Percentiles rank a stretch among this genome's conserved stretches.
phyloP scores from a whole-genome alignment of 257 asterid species.

The Solanum megistacrolobum region DNA sequence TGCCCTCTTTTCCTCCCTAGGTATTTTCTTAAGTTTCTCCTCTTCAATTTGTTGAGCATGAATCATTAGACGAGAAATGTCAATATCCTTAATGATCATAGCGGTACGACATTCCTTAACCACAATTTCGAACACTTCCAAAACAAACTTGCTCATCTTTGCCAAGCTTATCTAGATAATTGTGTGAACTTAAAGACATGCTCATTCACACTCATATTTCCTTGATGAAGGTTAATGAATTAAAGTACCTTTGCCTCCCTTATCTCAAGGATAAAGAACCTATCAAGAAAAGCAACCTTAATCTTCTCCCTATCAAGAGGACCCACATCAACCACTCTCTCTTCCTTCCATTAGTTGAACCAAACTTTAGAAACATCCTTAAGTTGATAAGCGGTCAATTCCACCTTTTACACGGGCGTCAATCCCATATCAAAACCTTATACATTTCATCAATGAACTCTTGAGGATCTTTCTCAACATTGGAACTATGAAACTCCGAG shows the following conservation, averaged over 20 bases:
- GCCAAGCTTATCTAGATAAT: background rate
- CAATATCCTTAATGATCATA: no score
- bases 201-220: background rate
- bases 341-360: background rate
- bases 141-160: background rate
- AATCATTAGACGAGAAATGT: background rate
- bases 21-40: background rate
- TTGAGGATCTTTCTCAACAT: no score
- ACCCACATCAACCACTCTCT: background rate
- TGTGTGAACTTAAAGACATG: background rate
- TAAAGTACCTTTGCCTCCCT: background rate
- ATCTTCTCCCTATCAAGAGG: background rate
- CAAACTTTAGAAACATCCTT: background rate
- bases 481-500: no score
- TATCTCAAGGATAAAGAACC: background rate
- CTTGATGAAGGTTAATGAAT: background rate
- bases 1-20: background rate
- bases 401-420: no score
- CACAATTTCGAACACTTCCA: background rate
- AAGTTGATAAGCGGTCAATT: background rate
- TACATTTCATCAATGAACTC: no score
- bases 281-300: background rate
- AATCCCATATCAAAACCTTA: no score
- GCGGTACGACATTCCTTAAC: background rate
- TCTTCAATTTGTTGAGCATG: background rate